These are phyloP conservation scores for Lipomyces spencermartinsiae DNA, from an alignment of 805 yeast genomes.

Conservation along the genomic window DNA sequence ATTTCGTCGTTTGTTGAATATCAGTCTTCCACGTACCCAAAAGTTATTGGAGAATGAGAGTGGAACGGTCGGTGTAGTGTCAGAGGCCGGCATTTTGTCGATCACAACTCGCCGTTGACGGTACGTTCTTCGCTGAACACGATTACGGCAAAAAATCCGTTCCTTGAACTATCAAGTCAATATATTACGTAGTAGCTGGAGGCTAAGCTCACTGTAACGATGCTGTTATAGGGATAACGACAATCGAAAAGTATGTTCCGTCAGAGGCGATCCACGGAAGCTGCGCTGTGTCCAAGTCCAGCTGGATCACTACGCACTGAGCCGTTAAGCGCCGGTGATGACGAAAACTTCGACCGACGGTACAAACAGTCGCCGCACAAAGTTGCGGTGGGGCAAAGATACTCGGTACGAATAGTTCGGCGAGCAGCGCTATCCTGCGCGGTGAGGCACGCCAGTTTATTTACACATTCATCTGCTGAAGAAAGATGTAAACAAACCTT, in stretches of 20 bases:
- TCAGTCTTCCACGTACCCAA: conserved; percentile 34
- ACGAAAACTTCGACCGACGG: not conserved
- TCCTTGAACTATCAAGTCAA: no score
- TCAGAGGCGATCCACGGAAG: no score
- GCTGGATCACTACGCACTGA: not conserved
- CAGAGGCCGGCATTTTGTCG: conserved; percentile 15
- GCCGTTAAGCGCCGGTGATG: not conserved
- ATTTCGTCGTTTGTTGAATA: not conserved
- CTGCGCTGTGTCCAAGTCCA: not conserved
- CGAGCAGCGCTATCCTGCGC: not conserved
- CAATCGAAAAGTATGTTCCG: no score
- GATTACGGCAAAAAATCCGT: no score
- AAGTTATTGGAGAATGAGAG: conserved; percentile 40
- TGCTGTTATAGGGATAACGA: no score
- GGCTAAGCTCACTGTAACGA: no score
- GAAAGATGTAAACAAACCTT: conserved; percentile 15
- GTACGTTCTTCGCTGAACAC: not conserved
- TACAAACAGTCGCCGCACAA: not conserved
- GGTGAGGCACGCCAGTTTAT: not conserved
- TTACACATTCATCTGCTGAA: not conserved
- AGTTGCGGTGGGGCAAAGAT: not conserved
- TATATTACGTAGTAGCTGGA: no score
- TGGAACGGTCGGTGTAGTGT: conserved; percentile 35
- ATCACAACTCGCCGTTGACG: not conserved
- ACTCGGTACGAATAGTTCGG: not conserved